Evolutionary conservation across 2,329 filamentous ascomycete genomes (phyloP), one percentile per base, ranked within the genome.

Genomic region (Colletotrichum viniferum): DNA sequence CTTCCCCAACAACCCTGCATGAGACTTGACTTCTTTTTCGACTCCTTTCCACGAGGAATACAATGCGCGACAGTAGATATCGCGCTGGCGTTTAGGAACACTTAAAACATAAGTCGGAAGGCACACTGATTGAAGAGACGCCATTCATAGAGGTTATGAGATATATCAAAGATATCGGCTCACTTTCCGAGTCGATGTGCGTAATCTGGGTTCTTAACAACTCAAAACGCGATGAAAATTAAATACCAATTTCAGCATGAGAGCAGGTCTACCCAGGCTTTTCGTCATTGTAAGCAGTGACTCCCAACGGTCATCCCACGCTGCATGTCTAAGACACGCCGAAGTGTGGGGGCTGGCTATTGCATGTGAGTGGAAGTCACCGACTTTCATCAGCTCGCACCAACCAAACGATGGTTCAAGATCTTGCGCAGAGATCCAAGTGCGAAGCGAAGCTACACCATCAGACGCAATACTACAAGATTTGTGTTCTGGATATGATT

Each of bases 61-160:
- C 21, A 75, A 69, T 10, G 70, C 63, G 64, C 63, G 58, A 63
- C 24, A 60, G 24, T 12, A 48, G 43, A 76, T 8, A 48, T 34
- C 58, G 73, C 70, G 63, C 58, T 62, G 73, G 73, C 73, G 73
- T 73, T 76, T 60, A 10, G 73, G 73, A 38, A 69, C 4, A 73
- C n/a, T 58, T 12, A 21, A 43, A 26, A 66, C 63, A 75, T 68
- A 73, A 26, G 63, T 69, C 30, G 70, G 69, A 64, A 55, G 73
- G 69, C 64, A 73, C 38, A 60, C 60, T 76, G 63, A 69, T 76
- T 73, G 63, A 52, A 64, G 48, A 65, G n/a, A 48, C 28, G 55
- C 63, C n/a, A 18, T 26, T 38, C 21, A 68, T 52, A 69, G 70
- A 76, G 28, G 36, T 58, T 55, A 38, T 60, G 73, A 75, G 34